Evolutionary conservation across 2,329 filamentous ascomycete genomes (phyloP), one percentile per base, ranked within the genome.

Genomic region (Sporothrix inflata): DNA sequence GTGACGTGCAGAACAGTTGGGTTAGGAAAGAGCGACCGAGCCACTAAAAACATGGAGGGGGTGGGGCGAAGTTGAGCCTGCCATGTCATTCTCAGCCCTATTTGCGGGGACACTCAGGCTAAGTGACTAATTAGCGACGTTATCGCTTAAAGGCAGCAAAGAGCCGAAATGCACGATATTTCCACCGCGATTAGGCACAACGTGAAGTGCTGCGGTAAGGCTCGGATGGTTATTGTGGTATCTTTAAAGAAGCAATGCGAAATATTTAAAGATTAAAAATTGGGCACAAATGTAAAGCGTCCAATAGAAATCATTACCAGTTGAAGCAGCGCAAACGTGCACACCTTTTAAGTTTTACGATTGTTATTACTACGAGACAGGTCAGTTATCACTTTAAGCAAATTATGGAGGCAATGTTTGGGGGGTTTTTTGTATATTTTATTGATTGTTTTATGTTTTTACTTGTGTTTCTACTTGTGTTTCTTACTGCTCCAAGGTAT

Each of bases 81-180:
- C 55, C 16, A 40, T n/a, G 60, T 19, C 60, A 45, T 45, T 45
- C 24, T 65, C 60, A 65, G 60, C 60, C 60, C 60, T 65, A 65
- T 65, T 45, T 45, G 60, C 38, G 60, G 60, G 38, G 60, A 42
- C 38, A 1, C 11, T 65, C 9, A 27, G 7, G 60, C 60, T 3
- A 21, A 16, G 60, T 65, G 60, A 65, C 60, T 27, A 65, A 27
- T 65, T 16, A 1, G 60, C 21, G 38, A 21, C 21, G 11, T 45
- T 63, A 65, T 11, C 60, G 11, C 6, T 12, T 27, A 14, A 12
- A 42, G 38, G 38, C 38, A 27, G 12, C 11, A 42, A 24, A 19
- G 38, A 45, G 38, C 38, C 4, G 38, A 38, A 19, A 11, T 27
- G 38, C 38, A 27, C 12, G 38, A 42, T 65, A 65, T 65, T 42